Base-by-base conservation (phyloP, 1,284 basidiomycete species). In the Thelephora terrestris region DNA sequence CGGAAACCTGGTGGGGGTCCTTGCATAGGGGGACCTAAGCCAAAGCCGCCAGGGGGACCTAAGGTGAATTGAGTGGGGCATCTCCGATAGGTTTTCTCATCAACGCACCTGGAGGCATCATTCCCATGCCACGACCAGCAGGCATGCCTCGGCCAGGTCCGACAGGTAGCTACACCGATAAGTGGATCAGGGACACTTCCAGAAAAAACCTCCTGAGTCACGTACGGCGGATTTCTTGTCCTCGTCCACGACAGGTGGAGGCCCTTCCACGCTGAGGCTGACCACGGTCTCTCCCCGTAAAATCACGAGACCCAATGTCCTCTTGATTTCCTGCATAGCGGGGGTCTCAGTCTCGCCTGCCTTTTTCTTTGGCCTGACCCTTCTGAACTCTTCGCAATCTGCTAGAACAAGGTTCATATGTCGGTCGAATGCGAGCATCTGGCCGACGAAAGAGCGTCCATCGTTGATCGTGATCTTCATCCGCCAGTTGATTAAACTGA, bases 331-430 rank as follows among this genome's bases (percentile, higher is more conserved):
- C 62, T 95, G 90, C 62, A 89, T 82, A 0, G 88, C 81, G 2
- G 84, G 81, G 5, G 85, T 74, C 58, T 85, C 83, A 10, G 64
- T 61, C 64, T 88, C 84, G 27, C 84, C 85, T 12, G 76, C 63
- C 68, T 90, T 88, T 72, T 87, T 89, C 71, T 91, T 91, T 43
- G 85, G 85, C 56, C 86, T 81, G 43, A 96, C 81, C 54, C 87
- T 82, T 60, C 93, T 72, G 64, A 96, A 96, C 67, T 96, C 95
- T 70, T 96, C 93, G 64, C 93, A 96, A 58, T 99, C 95, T 12
- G 94, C 92, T 48, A 99, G 73, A 46, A 99, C 96, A 58, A 99
- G 78, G 71, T 99, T 99, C 95, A 99, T 99, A 71, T 99, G 96
- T 61, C 90, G 86, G 74, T 99, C 96, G 65, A 98, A 99, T 46